A percentile compares a stretch with the other conserved stretches of the same genome.
phyloP scores from a whole-genome alignment of 768 basidiomycete genomes.

The Kwoniella sp. region DNA sequence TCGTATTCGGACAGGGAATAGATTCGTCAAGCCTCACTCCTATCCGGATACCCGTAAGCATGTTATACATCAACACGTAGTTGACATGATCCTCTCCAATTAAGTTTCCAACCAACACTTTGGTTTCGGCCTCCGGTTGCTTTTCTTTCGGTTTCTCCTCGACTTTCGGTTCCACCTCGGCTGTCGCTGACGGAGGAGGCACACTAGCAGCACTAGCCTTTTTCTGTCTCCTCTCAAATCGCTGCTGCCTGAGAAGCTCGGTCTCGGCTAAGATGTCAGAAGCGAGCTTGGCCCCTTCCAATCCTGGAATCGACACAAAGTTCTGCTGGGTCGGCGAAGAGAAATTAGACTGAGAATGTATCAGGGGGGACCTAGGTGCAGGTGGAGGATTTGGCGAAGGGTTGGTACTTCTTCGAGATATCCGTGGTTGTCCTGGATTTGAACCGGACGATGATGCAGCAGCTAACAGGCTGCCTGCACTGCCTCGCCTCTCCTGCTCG shows the following conservation, averaged over 20 bases:
- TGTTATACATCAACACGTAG: slow-evolving; percentile 99
- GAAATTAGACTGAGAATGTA: slow-evolving; percentile 44
- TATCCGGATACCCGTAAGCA: slow-evolving; percentile 97
- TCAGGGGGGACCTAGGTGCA: slow-evolving; percentile 37
- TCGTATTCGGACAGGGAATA: too few relatives aligned
- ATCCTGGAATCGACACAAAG: slow-evolving; percentile 45
- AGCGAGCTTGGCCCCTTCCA: slow-evolving; percentile 59
- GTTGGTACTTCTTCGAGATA: slow-evolving; percentile 36
- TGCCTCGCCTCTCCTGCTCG: slow-evolving; percentile 12
- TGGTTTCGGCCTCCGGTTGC: slow-evolving; percentile 59
- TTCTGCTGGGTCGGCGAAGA: slow-evolving; percentile 16
- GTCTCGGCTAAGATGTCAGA: slow-evolving; percentile 85
- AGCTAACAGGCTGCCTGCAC: slow-evolving; percentile 5
- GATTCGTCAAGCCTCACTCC: slow-evolving; percentile 68
- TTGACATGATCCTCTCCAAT: slow-evolving; percentile 99
- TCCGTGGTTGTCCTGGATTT: slow-evolving; percentile 12
- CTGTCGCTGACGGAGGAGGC: slow-evolving; percentile 5
- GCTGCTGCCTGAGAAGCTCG: slow-evolving; percentile 79
- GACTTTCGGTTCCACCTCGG: slow-evolving; percentile 7
- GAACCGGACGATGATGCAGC: not conserved
- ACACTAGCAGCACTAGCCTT: slow-evolving; percentile 35
- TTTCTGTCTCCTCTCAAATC: slow-evolving; percentile 68
- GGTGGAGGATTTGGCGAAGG: slow-evolving; percentile 23
- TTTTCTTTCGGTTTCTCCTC: slow-evolving; percentile 14
- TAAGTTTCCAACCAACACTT: slow-evolving; percentile 83